Evolutionary conservation across 805 yeast genomes (phyloP).

Genomic region (Kodamaea sagamina): DNA sequence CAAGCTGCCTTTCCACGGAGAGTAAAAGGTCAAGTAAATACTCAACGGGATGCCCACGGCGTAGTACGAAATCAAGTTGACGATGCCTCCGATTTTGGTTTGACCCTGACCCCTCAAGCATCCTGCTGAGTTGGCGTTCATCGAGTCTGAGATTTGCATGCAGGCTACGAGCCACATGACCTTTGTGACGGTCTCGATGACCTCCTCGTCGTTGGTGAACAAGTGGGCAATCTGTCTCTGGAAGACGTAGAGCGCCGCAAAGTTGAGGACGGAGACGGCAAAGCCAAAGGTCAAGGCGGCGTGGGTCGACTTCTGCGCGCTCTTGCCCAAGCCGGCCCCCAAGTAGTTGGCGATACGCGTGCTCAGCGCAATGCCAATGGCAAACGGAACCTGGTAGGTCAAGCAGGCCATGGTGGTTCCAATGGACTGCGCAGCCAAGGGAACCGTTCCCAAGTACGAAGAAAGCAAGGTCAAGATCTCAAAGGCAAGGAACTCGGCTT

Average conservation of each 20-base stretch:
- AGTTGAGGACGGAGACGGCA: constrained; percentile 34
- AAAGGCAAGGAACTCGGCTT: constrained; percentile 61
- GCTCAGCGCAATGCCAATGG: constrained; percentile 58
- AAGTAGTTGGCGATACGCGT: constrained; percentile 59
- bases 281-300: constrained; percentile 42
- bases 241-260: constrained; percentile 32
- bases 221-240: constrained; percentile 38
- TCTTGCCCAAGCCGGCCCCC: constrained; percentile 45
- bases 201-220: constrained; percentile 63
- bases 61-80: constrained; percentile 59
- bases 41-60: constrained; percentile 65
- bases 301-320: constrained; percentile 39
- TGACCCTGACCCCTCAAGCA: constrained; percentile 78
- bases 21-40: constrained; percentile 52
- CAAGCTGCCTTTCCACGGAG: constrained; percentile 47
- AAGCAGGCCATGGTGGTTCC: constrained; percentile 45
- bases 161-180: constrained; percentile 65
- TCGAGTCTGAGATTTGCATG: constrained; percentile 70
- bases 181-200: constrained; percentile 49
- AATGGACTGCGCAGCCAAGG: constrained; percentile 55
- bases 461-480: constrained; percentile 57
- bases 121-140: constrained; percentile 74
- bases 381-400: constrained; percentile 59
- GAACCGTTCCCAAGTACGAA: constrained; percentile 53
- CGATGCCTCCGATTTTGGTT: constrained; percentile 62